Evolutionary conservation across 805 yeast species (phyloP).

Genomic region (Zygosaccharomyces bisporus): DNA sequence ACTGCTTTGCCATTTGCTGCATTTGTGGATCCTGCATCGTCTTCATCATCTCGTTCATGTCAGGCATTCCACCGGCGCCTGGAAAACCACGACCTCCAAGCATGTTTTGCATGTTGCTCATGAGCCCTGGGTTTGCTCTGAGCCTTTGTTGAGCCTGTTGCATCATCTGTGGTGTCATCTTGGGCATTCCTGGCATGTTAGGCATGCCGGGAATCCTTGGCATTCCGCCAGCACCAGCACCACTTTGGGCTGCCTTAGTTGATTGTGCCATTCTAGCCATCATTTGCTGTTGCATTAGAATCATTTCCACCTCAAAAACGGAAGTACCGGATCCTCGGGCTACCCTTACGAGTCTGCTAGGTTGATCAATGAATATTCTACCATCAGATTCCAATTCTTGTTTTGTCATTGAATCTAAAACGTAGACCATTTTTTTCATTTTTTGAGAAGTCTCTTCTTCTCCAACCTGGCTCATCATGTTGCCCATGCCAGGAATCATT

Average conservation of each 20-base stretch:
- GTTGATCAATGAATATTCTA: slow-evolving; percentile 68
- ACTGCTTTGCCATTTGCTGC: slow-evolving; percentile 48
- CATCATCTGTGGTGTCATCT: slow-evolving; percentile 40
- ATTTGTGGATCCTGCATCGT: slow-evolving; percentile 49
- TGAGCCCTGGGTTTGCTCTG: slow-evolving; percentile 70
- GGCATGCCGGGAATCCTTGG: slow-evolving; percentile 62
- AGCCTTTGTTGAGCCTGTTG: slow-evolving; percentile 55
- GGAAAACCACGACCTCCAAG: slow-evolving; percentile 51
- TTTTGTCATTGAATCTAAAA: slow-evolving; percentile 94
- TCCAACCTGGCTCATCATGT: slow-evolving; percentile 80
- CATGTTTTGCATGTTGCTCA: slow-evolving; percentile 69
- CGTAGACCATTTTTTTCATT: slow-evolving; percentile 82
- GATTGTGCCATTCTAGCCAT: slow-evolving; percentile 91
- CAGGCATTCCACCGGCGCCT: slow-evolving; percentile 63
- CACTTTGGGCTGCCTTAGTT: slow-evolving; percentile 42
- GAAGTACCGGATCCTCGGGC: slow-evolving; percentile 94
- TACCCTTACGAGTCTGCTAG: slow-evolving; percentile 80
- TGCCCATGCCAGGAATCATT: slow-evolving; percentile 91
- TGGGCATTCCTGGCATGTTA: slow-evolving; percentile 51
- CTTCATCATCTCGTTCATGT: slow-evolving; percentile 60
- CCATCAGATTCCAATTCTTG: slow-evolving; percentile 91
- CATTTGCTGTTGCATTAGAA: slow-evolving; percentile 85
- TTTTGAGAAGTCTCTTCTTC: slow-evolving; percentile 87
- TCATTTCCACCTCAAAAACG: slow-evolving; percentile 89
- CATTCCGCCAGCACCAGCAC: slow-evolving; percentile 35